Percentiles rank a stretch among this genome's conserved stretches.
Evolutionary conservation across 176 grass and related monocot species (phyloP).

Genomic region (Guadua angustifolia): DNA sequence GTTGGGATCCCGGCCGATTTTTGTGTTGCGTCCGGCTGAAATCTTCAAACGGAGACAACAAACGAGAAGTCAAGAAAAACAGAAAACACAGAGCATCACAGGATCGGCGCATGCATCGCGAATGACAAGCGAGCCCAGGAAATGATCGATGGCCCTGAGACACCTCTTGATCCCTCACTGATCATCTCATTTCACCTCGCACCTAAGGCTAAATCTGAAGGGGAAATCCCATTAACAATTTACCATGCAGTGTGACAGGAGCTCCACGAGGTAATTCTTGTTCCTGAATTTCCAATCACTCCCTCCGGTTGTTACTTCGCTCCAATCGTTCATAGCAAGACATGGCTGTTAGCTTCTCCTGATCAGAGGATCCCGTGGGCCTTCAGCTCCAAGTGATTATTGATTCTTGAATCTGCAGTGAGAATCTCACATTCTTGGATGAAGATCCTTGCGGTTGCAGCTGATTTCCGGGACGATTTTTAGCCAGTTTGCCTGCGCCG

Average conservation of each 20-base stretch:
- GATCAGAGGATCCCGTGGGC: not conserved
- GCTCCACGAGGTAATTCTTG: not conserved
- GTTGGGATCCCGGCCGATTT: slow-evolving; percentile 18
- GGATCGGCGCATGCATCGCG: slow-evolving; percentile 17
- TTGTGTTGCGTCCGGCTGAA: slow-evolving; percentile 10
- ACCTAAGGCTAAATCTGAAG: not conserved
- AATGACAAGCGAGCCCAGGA: not conserved
- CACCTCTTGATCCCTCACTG: not conserved
- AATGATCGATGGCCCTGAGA: not conserved
- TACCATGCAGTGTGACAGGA: not conserved
- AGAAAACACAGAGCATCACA: not conserved
- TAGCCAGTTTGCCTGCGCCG: not conserved
- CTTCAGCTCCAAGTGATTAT: not conserved
- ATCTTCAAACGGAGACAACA: not conserved
- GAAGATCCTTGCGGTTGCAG: not conserved
- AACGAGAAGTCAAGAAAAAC: not conserved
- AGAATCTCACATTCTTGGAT: not conserved
- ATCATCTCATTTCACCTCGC: not conserved
- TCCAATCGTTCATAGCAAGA: not conserved
- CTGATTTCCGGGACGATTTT: not conserved
- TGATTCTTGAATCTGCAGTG: not conserved
- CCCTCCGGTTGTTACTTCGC: not conserved
- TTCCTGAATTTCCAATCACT: not conserved
- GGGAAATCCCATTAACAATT: not conserved
- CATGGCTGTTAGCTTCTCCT: not conserved